A percentile compares a stretch with the other conserved stretches of the same genome.
Evolutionary conservation across 108 stramenopile species (phyloP).

Genomic region (Chaetoceros tenuissimus): DNA sequence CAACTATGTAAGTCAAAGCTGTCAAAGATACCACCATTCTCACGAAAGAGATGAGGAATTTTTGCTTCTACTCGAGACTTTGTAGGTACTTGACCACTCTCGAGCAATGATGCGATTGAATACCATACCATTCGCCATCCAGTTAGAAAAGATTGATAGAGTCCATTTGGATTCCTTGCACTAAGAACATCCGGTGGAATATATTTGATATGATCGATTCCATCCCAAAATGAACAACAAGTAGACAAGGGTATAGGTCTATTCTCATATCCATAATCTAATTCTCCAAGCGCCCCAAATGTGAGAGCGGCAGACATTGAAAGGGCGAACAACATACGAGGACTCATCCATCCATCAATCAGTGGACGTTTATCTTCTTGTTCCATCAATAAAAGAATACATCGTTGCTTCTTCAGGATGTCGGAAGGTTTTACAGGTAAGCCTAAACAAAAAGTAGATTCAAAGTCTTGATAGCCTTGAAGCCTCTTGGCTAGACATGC

Average conservation of each 20-base stretch:
- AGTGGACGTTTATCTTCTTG: neutral
- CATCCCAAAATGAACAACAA: neutral
- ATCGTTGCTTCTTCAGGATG: too few relatives aligned
- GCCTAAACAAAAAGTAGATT: too few relatives aligned
- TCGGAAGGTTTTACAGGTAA: too few relatives aligned
- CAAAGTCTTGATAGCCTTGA: too few relatives aligned
- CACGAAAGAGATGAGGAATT: too few relatives aligned
- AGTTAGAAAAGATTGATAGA: neutral
- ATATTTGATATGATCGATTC: neutral
- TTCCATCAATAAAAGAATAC: neutral
- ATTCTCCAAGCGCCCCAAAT: neutral
- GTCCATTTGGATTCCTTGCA: neutral
- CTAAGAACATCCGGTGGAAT: constrained; percentile 1
- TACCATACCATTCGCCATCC: constrained; percentile 1
- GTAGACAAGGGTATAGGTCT: neutral
- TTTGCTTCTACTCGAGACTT: neutral
- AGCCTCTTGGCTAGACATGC: too few relatives aligned
- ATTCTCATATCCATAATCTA: neutral
- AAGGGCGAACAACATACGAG: neutral
- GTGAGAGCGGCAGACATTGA: neutral
- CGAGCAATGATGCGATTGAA: neutral
- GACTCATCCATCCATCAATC: neutral
- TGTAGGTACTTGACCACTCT: neutral
- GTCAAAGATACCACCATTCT: too few relatives aligned
- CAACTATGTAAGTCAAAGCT: neutral